Evolutionary conservation across 441 rosid species (phyloP), one percentile per base, ranked within the genome.

Genomic region (Eutrema salsugineum): DNA sequence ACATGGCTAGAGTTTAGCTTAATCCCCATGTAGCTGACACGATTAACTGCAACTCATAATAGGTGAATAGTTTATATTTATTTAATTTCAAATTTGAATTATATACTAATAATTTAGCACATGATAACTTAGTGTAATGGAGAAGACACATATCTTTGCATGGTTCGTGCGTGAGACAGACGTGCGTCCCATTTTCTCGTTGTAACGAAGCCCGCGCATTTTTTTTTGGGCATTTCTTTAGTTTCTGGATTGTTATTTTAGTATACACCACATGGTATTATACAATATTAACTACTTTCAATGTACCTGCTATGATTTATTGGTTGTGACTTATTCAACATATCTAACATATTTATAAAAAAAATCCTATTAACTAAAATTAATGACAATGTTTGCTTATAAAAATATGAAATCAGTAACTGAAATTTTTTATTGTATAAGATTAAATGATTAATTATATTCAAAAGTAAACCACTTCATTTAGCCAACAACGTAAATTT

Each of bases 161-260:
- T 76, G 79, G 75, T 63, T 76, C 66, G 79, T 75, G 79, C 71
- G 54, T 70, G 28, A 33, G 24, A 40, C 55, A 63, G 79, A 70
- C 76, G 79, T 76, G 79, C 79, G 19, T 63, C 60, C 79, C 79
- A 76, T 70, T 57, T 63, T 70, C 79, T 63, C 75, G 0, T 68
- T 51, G 39, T 46, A 51, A 32, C 55, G 56, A 44, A 43, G 35
- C 44, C 44, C 56, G 54, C 35, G 24, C 30, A 38, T 53, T 61
- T 20, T 58, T 66, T 2, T 57, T n/a, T n/a, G n/a, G n/a, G 28
- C 53, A 42, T 67, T 15, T 58, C 57, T 19, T 7, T 48, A 8
- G n/a, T 43, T 15, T 44, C 0, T 53, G 27, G 4, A 1, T 68
- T 32, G 61, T 16, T 68, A 68, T 53, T 67, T 42, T 43, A 43